These are phyloP conservation scores for Carex littledalei DNA, from an alignment of 176 grass and related monocot species.

Conservation along the genomic window DNA sequence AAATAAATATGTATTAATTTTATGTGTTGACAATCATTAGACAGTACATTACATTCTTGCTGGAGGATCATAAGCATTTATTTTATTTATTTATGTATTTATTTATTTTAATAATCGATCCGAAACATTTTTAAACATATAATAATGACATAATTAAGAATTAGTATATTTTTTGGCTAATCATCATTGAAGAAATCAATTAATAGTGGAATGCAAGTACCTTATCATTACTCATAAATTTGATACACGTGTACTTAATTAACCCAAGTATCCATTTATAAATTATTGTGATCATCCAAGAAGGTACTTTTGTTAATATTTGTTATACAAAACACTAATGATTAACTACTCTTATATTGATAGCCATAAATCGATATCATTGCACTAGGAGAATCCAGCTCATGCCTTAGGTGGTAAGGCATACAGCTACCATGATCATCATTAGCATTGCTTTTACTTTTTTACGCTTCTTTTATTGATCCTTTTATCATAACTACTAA, in stretches of 20 bases:
- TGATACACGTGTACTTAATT: not conserved
- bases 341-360: constrained; percentile 14
- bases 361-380: constrained; percentile 12
- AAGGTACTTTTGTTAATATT: not conserved
- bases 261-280: not conserved
- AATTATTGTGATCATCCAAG: not conserved
- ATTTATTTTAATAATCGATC: not conserved
- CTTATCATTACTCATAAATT: not conserved
- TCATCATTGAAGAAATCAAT: constrained; percentile 13
- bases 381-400: constrained; percentile 21
- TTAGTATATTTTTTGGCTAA: not conserved
- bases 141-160: not conserved
- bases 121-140: not conserved
- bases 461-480: constrained; percentile 5
- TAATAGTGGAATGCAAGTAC: not conserved
- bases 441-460: constrained; percentile 9
- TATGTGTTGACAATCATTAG: not conserved
- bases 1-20: not conserved
- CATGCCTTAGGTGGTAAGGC: constrained; percentile 23
- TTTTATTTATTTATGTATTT: no score
- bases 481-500: not conserved
- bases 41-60: not conserved
- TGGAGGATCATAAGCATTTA: not conserved
- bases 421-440: constrained; percentile 7
- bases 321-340: not conserved